Base-by-base conservation (phyloP, 345 rosid genomes). In the Stellera chamaejasme region DNA sequence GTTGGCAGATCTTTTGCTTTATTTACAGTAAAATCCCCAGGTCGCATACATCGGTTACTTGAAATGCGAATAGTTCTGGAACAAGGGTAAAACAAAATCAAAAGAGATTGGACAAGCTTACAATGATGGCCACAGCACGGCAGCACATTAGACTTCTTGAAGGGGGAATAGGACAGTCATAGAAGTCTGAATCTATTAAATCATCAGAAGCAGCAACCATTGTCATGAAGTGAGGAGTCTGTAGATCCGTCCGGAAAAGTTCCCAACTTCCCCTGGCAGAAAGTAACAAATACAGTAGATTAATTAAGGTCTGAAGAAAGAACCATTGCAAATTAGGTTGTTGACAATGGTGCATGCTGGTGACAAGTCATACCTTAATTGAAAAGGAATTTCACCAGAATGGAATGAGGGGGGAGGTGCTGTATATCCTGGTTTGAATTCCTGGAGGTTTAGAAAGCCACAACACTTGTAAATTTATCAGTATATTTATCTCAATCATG, bases 91-190 rank as follows among this genome's bases (percentile, higher is more conserved):
- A 47, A 13, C 50, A 32, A 32, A 32, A 32, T 8, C 39, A 32
- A 52, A 19, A 57, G 67, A 62, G 72, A 56, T 32, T 8, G 8
- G 43, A 64, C 58, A 51, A 54, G 53, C 45, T 10, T 83, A 91
- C 95, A 28, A 77, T 76, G 32, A 85, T 73, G 54, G 95, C 88
- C 65, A 83, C 66, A 32, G 76, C 41, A 11, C 95, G 84, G 62
- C 88, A 85, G 75, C 87, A 88, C 26, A 85, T 58, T 60, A 88
- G 65, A 67, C 90, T 81, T 69, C 77, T 69, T 4, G 84, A 60
- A 64, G 75, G 67, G 55, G 80, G 72, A 56, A 68, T 51, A 5
- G 82, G 52, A 57, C 71, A 73, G 5, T 72, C 82, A 44, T 83
- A 91, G 27, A 81, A 72, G 56, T 62, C 79, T 1, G 74, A 53